Evolutionary conservation across 129 eudicot species (phyloP).

Genomic region (Pulicaria dysenterica): DNA sequence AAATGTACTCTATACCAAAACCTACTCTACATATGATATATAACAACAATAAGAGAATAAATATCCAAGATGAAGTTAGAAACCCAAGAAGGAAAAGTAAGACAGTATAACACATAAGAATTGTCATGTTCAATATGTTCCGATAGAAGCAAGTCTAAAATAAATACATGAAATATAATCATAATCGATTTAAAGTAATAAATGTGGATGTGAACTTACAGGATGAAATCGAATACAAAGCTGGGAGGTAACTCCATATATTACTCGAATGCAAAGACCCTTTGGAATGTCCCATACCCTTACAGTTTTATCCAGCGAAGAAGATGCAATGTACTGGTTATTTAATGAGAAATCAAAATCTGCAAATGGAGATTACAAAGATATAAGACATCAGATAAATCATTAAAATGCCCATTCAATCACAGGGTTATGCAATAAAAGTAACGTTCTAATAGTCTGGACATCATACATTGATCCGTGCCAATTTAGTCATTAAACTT

Average conservation of each 20-base stretch:
- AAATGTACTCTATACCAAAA: slow-evolving; percentile 16
- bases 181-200: neutral
- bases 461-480: too few species aligned
- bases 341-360: slow-evolving; percentile 93
- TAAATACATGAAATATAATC: neutral
- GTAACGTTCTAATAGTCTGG: too few species aligned
- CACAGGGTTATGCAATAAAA: too few species aligned
- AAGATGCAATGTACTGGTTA: slow-evolving; percentile 96
- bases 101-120: neutral
- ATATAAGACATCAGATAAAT: slow-evolving; percentile 8
- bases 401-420: neutral
- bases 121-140: neutral
- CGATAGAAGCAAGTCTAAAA: neutral
- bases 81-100: neutral
- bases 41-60: neutral
- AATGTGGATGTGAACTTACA: slow-evolving; percentile 49
- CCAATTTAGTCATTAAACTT: too few species aligned
- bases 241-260: slow-evolving; percentile 91
- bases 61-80: neutral
- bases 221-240: slow-evolving; percentile 96
- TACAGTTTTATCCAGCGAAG: slow-evolving; percentile 95
- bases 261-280: slow-evolving; percentile 90
- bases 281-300: slow-evolving; percentile 95
- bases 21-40: slow-evolving; percentile 6
- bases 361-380: slow-evolving; percentile 32